A percentile compares a stretch with the other conserved stretches of the same genome.
Evolutionary conservation across 2,329 filamentous ascomycete species (phyloP).

Genomic region (Colletotrichum sp.): DNA sequence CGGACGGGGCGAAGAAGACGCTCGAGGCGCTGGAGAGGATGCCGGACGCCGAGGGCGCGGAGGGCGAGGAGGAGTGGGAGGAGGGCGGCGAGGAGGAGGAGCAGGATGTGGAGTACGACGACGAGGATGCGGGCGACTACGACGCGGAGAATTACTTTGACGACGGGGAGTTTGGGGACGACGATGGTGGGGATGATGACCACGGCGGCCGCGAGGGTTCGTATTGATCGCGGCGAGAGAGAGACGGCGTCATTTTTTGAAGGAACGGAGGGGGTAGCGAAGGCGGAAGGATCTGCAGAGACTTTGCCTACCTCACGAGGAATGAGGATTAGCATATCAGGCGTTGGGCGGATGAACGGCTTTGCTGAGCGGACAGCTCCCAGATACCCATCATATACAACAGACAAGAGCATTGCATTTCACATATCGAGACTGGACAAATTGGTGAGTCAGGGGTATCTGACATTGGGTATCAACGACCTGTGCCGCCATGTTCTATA

Average conservation of each 20-base stretch:
- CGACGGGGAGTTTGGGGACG: conserved; percentile 58
- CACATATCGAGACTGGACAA: not conserved
- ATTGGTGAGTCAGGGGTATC: not conserved
- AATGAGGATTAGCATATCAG: conserved; percentile 1
- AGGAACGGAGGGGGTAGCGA: not conserved
- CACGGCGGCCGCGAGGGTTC: conserved; percentile 34
- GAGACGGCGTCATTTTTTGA: not conserved
- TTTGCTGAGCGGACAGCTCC: conserved; percentile 18
- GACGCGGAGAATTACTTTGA: conserved; percentile 67
- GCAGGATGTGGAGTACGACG: conserved; percentile 57
- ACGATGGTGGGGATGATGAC: conserved; percentile 58
- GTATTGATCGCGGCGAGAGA: conserved; percentile 21
- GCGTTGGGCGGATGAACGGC: conserved; percentile 17
- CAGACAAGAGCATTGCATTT: not conserved
- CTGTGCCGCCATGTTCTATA: not conserved
- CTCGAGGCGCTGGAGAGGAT: conserved; percentile 51
- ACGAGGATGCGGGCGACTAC: conserved; percentile 66
- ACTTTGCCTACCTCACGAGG: not conserved
- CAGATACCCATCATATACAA: conserved; percentile 15
- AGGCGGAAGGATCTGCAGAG: conserved; percentile 6
- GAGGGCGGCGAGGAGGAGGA: conserved; percentile 51
- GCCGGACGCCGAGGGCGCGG: conserved; percentile 56
- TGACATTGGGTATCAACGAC: conserved; percentile 15
- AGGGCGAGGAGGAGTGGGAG: conserved; percentile 49
- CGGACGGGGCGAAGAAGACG: conserved; percentile 37